Evolutionary conservation across 1,284 basidiomycete species (phyloP), one percentile per base, ranked within the genome.

Genomic region (Ganoderma leucocontextum): DNA sequence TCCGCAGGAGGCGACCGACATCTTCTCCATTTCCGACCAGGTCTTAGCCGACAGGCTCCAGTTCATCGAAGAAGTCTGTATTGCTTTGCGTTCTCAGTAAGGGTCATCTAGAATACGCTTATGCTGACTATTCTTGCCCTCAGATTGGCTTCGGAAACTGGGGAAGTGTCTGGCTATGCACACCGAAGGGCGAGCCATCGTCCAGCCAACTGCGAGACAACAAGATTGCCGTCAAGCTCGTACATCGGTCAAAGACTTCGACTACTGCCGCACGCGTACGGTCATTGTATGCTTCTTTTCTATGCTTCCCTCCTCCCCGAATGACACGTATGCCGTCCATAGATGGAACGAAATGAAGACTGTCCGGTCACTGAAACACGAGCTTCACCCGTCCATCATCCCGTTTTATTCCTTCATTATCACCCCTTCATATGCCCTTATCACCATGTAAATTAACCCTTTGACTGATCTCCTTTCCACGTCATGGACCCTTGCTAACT

Each of bases 311-410:
- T 29, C 64, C 65, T 49, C 49, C 22, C 19, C 69, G 92, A 91
- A 82, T 97, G 93, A 60, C 58, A 60, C 55, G 60, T 53, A n/a
- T 53, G 12, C 47, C 47, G 66, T 63, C 53, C 52, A 15, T 68
- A 93, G 92, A 82, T 97, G 94, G 95, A 95, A 95, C 77, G 95
- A 97, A 83, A 96, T 96, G 95, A 96, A 96, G 85, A 92, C 96
- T 72, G 90, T 97, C 71, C 86, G 92, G 72, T 83, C 89, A 13
- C 89, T 97, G 78, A 92, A 92, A 80, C 81, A 89, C 62, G 91
- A 95, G 75, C 89, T 91, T 9, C 96, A 98, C 78, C 95, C 95
- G 0, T 93, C 93, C 71, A 92, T 98, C 78, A 92, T 98, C 73
- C 88, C 90, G 9, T 97, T 98, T 80, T 91, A 96, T 75, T 93